Base-by-base conservation (phyloP, 257 asterid genomes). In the Solanum dulcamara region DNA sequence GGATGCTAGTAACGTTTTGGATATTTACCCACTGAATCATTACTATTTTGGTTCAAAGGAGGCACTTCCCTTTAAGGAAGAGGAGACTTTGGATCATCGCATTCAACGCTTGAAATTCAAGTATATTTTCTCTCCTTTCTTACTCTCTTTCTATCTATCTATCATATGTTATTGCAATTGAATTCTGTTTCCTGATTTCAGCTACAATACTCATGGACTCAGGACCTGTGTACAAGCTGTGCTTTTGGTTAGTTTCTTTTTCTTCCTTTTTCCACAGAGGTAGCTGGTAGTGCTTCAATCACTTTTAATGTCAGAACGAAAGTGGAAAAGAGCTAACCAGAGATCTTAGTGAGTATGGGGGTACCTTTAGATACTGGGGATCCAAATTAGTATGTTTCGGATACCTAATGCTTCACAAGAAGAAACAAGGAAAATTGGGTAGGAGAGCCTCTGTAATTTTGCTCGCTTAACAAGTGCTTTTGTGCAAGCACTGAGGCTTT, bases 181-280 rank as follows among this genome's bases (percentile, higher is more conserved):
- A 7, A 14, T 1, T 83, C 79, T 71, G 22, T 30, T 85, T 9
- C 37, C 42, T 20, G n/a, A 38, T 90, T 85, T 90, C 94, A 96
- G 99, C 85, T 95, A 94, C 79, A 93, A 92, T 86, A 91, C 96
- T 37, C 64, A 88, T 80, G 98, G 98, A 85, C 79, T 91, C 90
- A 92, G 99, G 94, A 95, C 89, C 32, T 90, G 91, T 87, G 98
- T 96, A 28, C 95, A 96, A 86, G 99, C 92, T 37, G 98, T 91
- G 38, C 85, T 96, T 72, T 85, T 95, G 98, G 99, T 96, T 80
- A 30, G 97, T 88, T 22, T 86, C 80, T 70, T 17, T 66, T 28
- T 9, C 2, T 30, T 83, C 81, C 15, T 84, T 17, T 33, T 3
- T 24, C 68, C 22, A 10, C 4, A 57, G 30, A 57, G 7, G n/a